Conservation (phyloP, 768 basidiomycete species). For the Boletus vermiculosoides region DNA sequence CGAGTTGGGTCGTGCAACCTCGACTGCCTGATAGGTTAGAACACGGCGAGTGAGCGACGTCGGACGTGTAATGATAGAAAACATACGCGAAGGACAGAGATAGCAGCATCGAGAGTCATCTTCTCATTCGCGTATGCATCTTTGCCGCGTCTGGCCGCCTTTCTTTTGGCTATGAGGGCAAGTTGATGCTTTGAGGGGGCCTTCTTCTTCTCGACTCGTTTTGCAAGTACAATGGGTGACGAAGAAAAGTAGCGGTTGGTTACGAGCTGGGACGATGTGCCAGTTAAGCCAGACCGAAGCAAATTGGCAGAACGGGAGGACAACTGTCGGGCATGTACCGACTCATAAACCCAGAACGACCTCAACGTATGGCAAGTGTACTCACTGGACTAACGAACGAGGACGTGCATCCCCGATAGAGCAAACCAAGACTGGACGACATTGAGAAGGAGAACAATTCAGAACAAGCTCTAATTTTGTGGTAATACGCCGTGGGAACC, state of each 20-base stretch:
- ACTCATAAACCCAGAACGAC: not conserved
- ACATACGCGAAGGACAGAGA: slow-evolving; percentile 69
- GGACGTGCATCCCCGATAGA: slow-evolving; percentile 27
- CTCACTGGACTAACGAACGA: slow-evolving; percentile 20
- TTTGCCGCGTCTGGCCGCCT: slow-evolving; percentile 51
- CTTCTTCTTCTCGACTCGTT: slow-evolving; percentile 53
- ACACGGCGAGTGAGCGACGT: slow-evolving; percentile 3
- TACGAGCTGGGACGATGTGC: not conserved
- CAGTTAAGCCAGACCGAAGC: not conserved
- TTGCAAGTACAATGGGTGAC: slow-evolving; percentile 43
- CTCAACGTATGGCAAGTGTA: not conserved
- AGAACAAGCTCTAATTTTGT: not conserved
- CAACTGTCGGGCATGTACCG: slow-evolving; percentile 32
- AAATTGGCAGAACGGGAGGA: slow-evolving; percentile 31
- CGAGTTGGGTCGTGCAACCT: slow-evolving; percentile 71
- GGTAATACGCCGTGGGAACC: slow-evolving; percentile 27
- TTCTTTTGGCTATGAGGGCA: slow-evolving; percentile 62
- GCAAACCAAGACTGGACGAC: slow-evolving; percentile 21
- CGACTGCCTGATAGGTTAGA: slow-evolving; percentile 60
- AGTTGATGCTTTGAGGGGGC: slow-evolving; percentile 69
- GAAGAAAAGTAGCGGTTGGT: slow-evolving; percentile 47
- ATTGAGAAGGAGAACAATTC: slow-evolving; percentile 6
- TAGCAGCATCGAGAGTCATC: slow-evolving; percentile 63
- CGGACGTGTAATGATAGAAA: not conserved
- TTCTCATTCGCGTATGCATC: slow-evolving; percentile 63